Conservation (phyloP, 164 flowering plant genomes). For the Hamamelis virginiana region DNA sequence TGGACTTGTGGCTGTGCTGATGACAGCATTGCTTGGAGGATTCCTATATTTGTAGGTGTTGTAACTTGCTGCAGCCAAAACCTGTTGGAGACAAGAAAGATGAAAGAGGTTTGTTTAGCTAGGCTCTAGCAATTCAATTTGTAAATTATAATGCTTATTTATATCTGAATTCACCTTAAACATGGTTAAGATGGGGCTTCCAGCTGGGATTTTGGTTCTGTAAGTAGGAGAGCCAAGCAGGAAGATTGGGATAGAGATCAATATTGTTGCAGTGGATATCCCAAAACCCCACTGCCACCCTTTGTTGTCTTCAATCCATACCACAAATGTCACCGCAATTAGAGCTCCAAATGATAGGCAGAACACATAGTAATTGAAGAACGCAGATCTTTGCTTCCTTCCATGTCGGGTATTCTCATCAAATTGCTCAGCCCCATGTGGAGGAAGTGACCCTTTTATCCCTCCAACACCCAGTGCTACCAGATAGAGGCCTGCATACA, state of each 20-base stretch:
- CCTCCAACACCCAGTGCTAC: conserved; percentile 88
- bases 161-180: conserved; percentile 47
- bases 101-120: conserved; percentile 2
- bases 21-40: conserved; percentile 43
- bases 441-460: conserved; percentile 73
- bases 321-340: conserved; percentile 77
- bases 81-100: conserved; percentile 33
- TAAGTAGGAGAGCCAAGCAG: conserved; percentile 62
- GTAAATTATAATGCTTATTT: neutral
- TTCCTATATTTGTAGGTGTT: conserved; percentile 25
- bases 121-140: neutral
- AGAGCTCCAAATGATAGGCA: conserved; percentile 73
- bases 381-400: conserved; percentile 68
- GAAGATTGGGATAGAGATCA: conserved; percentile 61
- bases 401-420: conserved; percentile 54
- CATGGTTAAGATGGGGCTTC: conserved; percentile 83
- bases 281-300: conserved; percentile 94
- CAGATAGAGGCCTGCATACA: conserved; percentile 68
- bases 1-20: conserved; percentile 42
- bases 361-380: conserved; percentile 79
- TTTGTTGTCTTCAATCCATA: conserved; percentile 85
- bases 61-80: conserved; percentile 48
- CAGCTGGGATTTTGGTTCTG: conserved; percentile 64
- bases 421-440: conserved; percentile 88
- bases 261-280: conserved; percentile 49